Evolutionary conservation across 495 filamentous ascomycete genomes (phyloP).

Genomic region (Talaromyces liani): DNA sequence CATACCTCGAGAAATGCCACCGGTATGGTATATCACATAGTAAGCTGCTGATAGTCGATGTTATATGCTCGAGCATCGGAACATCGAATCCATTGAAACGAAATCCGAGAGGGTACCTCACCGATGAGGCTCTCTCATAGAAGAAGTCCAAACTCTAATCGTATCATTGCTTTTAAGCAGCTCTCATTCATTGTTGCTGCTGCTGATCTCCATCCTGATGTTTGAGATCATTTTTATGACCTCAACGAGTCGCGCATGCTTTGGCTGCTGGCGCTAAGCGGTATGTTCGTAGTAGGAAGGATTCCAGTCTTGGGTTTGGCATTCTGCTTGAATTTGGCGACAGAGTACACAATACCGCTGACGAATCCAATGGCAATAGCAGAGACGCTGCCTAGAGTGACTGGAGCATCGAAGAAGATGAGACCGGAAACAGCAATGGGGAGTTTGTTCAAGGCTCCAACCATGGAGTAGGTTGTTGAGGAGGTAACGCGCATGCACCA

Average conservation of each 20-base stretch:
- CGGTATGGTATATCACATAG: neutral
- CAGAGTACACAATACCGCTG: constrained; percentile 85
- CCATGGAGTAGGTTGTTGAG: constrained; percentile 97
- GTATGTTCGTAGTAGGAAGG: constrained; percentile 59
- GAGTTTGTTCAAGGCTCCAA: constrained; percentile 95
- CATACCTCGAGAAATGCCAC: neutral
- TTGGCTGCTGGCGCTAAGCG: constrained; percentile 84
- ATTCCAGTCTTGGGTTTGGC: constrained; percentile 51
- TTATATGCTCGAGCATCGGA: neutral
- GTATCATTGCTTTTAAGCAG: neutral
- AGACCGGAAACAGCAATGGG: constrained; percentile 87
- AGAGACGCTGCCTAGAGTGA: constrained; percentile 86
- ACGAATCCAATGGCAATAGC: constrained; percentile 87
- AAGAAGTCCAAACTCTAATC: neutral
- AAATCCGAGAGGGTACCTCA: neutral
- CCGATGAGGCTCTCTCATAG: neutral
- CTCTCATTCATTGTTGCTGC: neutral
- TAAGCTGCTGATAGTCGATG: neutral
- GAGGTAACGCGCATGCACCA: constrained; percentile 98
- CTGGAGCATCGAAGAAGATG: constrained; percentile 88
- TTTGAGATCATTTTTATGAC: constrained; percentile 23
- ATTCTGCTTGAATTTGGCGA: constrained; percentile 82
- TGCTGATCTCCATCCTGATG: neutral
- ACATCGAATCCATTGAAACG: neutral
- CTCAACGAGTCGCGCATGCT: constrained; percentile 84